phyloP scores from a whole-genome alignment of 2,329 filamentous ascomycete species.

The Aspergillus sp. region DNA sequence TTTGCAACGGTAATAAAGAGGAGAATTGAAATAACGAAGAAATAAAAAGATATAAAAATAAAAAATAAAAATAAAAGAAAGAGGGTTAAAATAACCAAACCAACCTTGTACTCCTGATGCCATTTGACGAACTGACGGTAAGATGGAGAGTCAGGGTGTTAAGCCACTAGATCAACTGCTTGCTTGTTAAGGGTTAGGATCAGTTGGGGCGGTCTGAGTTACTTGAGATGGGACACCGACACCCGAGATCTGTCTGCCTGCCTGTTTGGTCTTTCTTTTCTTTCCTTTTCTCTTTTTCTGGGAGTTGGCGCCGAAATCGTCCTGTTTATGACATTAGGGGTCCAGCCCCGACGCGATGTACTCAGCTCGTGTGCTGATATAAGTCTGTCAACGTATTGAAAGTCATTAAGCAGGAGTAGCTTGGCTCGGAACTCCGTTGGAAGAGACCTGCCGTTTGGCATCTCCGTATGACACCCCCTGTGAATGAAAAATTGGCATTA shows the following conservation, averaged over 20 bases:
- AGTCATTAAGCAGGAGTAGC: constrained; percentile 23
- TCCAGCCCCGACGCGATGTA: constrained; percentile 21
- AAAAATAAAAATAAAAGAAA: constrained; percentile 13
- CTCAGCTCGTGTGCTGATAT: neutral
- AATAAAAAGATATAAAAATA: neutral
- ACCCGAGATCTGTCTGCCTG: constrained; percentile 1
- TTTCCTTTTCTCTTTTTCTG: constrained; percentile 3
- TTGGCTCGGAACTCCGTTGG: constrained; percentile 20
- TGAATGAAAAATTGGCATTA: constrained; percentile 21
- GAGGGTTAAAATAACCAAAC: constrained; percentile 14
- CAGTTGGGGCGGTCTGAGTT: constrained; percentile 12
- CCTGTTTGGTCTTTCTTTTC: neutral
- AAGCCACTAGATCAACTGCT: constrained; percentile 15
- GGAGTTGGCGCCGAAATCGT: constrained; percentile 1
- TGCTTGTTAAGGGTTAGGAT: constrained; percentile 15
- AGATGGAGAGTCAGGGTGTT: constrained; percentile 3
- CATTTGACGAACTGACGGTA: constrained; percentile 10
- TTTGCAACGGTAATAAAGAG: neutral
- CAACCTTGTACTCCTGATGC: constrained; percentile 28
- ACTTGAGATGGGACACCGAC: constrained; percentile 9
- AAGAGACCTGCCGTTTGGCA: constrained; percentile 28
- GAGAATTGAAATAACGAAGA: constrained; percentile 2
- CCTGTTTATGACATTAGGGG: constrained; percentile 10
- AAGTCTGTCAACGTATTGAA: constrained; percentile 3
- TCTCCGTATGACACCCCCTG: constrained; percentile 22